Base-by-base conservation (phyloP, 768 basidiomycete genomes). In the Phlebiopsis flavidoalba region DNA sequence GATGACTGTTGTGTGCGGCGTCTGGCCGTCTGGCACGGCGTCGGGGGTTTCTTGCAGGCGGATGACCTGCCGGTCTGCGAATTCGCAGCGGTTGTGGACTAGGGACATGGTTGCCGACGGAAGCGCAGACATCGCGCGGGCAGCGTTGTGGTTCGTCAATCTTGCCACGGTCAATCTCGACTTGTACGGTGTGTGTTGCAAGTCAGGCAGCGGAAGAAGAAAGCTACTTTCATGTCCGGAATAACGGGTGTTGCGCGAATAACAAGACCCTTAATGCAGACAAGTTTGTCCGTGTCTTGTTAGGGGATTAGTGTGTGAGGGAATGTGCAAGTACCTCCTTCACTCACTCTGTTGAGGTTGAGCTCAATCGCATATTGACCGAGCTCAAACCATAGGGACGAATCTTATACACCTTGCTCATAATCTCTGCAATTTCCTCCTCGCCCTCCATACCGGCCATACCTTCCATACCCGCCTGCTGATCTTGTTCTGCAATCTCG, bases 191-290 rank as follows among this genome's bases (percentile, higher is more conserved):
- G 73, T 98, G 97, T n/a, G 45, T 89, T 89, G 72, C 97, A 99
- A 40, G 89, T 90, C 26, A 93, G 79, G 75, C 97, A 99, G 58
- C 95, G 91, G 84, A 99, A 99, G 26, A n/a, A n/a, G 79, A 99
- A 98, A 21, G 96, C 97, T 65, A 86, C 86, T 75, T 96, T 95
- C 97, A 99, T 98, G 74, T 99, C 97, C 3, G 97, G 97, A 61
- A 98, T 98, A 68, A 99, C 91, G 11, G 96, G 93, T 0, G 97
- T 98, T 0, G 95, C 92, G 22, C 97, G 90, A 62, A 99, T 98
- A 67, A 98, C 94, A 7, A 99, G 85, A 60, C 97, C 97, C 72
- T 96, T 97, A 77, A 99, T 89, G 59, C 85, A 88, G 19, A 97
- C 91, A 19, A 99, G 86, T 74, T 98, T 97, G 81, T 99, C 97